These are phyloP conservation scores for Helicostylum pulchrum DNA, from an alignment of 192 early-diverging fungal genomes.

Conservation along the genomic window DNA sequence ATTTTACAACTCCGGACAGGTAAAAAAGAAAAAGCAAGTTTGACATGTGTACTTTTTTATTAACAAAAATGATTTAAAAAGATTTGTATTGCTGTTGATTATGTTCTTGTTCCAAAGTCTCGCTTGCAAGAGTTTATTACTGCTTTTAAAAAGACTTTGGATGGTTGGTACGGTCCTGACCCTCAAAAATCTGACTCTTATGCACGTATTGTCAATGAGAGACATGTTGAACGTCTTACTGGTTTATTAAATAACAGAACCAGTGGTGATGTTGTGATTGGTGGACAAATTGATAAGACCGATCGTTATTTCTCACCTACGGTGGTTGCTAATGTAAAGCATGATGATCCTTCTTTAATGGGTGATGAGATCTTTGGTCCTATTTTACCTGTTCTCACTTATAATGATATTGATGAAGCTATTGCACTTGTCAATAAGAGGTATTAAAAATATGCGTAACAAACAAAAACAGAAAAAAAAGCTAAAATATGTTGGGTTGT, in stretches of 20 bases:
- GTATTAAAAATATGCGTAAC: slow-evolving; percentile 14
- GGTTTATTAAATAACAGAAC: slow-evolving; percentile 45
- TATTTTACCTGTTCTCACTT: slow-evolving; percentile 74
- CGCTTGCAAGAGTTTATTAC: slow-evolving; percentile 47
- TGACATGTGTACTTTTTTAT: too few species aligned
- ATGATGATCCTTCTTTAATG: slow-evolving; percentile 63
- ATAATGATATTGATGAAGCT: slow-evolving; percentile 61
- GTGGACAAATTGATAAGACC: slow-evolving; percentile 57
- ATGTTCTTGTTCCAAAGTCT: slow-evolving; percentile 56
- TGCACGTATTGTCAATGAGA: slow-evolving; percentile 57
- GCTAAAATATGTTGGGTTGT: not conserved
- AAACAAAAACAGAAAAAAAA: not conserved
- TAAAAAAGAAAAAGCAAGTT: slow-evolving; percentile 22
- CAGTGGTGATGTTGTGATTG: slow-evolving; percentile 51
- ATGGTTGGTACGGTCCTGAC: slow-evolving; percentile 42
- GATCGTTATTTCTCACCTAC: slow-evolving; percentile 82
- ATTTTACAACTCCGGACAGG: slow-evolving; percentile 84
- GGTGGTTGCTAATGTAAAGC: slow-evolving; percentile 67
- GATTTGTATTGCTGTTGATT: slow-evolving; percentile 78
- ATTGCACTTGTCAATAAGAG: slow-evolving; percentile 56
- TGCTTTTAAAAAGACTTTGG: slow-evolving; percentile 37
- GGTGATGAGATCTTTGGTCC: slow-evolving; percentile 91
- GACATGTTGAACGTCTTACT: slow-evolving; percentile 63
- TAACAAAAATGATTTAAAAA: too few species aligned
- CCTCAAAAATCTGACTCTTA: slow-evolving; percentile 43